These are phyloP conservation scores for Beta vulgaris DNA, from an alignment of 148 eudicot genomes.

Conservation along the genomic window DNA sequence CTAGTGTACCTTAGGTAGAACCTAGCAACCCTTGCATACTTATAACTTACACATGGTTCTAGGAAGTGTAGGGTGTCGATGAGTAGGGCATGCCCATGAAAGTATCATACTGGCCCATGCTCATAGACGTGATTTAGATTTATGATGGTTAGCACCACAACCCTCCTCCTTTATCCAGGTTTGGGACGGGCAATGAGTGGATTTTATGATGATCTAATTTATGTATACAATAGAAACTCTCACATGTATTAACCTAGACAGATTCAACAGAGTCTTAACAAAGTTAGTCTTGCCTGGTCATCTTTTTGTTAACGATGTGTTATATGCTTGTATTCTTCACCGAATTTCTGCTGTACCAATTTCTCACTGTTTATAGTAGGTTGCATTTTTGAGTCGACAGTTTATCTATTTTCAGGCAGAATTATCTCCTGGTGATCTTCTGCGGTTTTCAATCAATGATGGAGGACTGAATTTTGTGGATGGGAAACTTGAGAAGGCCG, in stretches of 20 bases:
- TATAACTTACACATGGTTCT: no score
- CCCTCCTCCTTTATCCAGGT: no score
- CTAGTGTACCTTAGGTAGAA: no score
- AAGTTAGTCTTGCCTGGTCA: not conserved
- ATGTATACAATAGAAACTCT: not conserved
- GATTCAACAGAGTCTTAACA: not conserved
- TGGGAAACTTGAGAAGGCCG: constrained; percentile 81
- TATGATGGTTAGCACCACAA: no score
- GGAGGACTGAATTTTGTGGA: constrained; percentile 77
- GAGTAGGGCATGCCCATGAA: no score
- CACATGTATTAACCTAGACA: not conserved
- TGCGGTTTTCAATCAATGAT: constrained; percentile 60
- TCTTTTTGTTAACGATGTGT: not conserved
- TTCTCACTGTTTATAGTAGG: not conserved
- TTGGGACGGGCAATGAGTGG: no score
- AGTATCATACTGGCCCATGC: no score
- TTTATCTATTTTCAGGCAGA: constrained; percentile 44
- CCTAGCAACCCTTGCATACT: no score
- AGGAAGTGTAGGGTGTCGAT: no score
- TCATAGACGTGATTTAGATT: no score
- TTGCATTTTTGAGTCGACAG: not conserved
- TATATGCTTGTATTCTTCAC: not conserved
- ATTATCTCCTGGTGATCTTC: constrained; percentile 53
- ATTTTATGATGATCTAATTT: not conserved
- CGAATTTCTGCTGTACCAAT: not conserved